phyloP scores from a whole-genome alignment of 2,329 filamentous ascomycete genomes.

The Arthrinium phaeospermum region DNA sequence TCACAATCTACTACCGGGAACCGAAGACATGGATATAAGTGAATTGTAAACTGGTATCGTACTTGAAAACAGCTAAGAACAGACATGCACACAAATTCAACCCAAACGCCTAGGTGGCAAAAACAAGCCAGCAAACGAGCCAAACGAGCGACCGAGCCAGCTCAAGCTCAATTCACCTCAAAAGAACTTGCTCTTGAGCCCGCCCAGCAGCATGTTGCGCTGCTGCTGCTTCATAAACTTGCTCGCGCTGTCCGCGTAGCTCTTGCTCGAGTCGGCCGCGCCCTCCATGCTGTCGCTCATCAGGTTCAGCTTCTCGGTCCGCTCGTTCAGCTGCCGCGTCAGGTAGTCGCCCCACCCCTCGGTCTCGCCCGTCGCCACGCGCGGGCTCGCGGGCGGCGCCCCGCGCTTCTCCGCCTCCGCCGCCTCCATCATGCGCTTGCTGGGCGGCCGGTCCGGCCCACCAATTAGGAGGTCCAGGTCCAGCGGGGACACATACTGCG shows the following conservation, averaged over 20 bases:
- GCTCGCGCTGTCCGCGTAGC: conserved; percentile 85
- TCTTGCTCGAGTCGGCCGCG: conserved; percentile 78
- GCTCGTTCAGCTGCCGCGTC: conserved; percentile 83
- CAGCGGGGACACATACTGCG: conserved; percentile 83
- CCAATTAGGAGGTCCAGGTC: conserved; percentile 93
- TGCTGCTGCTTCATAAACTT: conserved; percentile 91
- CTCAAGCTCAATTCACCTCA: neutral
- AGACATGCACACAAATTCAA: neutral
- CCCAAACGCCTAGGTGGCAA: neutral
- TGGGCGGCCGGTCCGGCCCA: conserved; percentile 84
- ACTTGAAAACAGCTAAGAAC: neutral
- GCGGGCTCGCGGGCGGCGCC: conserved; percentile 40
- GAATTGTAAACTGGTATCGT: conserved; percentile 11
- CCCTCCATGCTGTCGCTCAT: conserved; percentile 86
- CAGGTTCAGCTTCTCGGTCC: conserved; percentile 84
- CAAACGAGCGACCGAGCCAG: neutral
- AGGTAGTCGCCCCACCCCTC: conserved; percentile 82
- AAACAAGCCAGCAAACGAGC: no score
- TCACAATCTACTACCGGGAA: no score
- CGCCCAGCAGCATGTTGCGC: conserved; percentile 78
- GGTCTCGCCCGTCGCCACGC: conserved; percentile 42
- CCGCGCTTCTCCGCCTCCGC: conserved; percentile 72
- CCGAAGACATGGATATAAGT: neutral
- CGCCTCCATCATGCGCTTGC: conserved; percentile 85
- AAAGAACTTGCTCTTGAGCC: conserved; percentile 64